phyloP scores from a whole-genome alignment of 2,329 filamentous ascomycete genomes.

The Huntiella savannae region DNA sequence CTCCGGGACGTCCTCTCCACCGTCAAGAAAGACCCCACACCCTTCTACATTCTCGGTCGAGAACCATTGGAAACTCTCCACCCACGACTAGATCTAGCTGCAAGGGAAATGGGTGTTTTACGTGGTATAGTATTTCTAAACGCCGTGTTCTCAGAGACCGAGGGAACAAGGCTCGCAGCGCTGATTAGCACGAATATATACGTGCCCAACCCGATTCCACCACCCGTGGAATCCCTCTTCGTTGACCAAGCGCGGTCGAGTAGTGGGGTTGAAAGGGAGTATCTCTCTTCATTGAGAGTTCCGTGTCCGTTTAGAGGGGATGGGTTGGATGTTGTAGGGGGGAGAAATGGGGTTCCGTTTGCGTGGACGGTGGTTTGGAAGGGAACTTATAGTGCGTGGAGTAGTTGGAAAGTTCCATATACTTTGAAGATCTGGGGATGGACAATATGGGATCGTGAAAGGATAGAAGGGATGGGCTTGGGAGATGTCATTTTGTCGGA shows the following conservation, averaged over 20 bases:
- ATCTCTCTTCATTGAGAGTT: background rate
- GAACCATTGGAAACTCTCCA: background rate
- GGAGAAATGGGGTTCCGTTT: background rate
- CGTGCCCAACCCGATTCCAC: background rate
- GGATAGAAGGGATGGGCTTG: slow-evolving; percentile 1
- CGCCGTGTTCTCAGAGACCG: slow-evolving; percentile 4
- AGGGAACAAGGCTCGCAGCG: background rate
- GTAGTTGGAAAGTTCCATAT: slow-evolving; percentile 7
- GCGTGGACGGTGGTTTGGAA: slow-evolving; percentile 9
- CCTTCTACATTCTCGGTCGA: background rate
- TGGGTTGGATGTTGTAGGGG: background rate
- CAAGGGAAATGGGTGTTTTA: slow-evolving; percentile 3
- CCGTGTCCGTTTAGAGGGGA: slow-evolving; percentile 9
- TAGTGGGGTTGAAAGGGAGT: background rate
- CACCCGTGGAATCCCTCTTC: background rate
- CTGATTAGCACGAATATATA: slow-evolving; percentile 1
- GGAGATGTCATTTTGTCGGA: slow-evolving; percentile 3
- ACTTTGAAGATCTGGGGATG: slow-evolving; percentile 10
- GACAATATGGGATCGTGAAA: slow-evolving; percentile 9
- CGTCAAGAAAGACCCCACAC: background rate
- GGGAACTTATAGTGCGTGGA: slow-evolving; percentile 9
- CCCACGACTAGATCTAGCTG: background rate
- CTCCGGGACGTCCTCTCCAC: slow-evolving; percentile 5
- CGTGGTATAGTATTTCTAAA: slow-evolving; percentile 4
- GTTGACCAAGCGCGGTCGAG: background rate